These are phyloP conservation scores for Hypoxylon sp. DNA, from an alignment of 2,329 filamentous ascomycete species.

Conservation along the genomic window DNA sequence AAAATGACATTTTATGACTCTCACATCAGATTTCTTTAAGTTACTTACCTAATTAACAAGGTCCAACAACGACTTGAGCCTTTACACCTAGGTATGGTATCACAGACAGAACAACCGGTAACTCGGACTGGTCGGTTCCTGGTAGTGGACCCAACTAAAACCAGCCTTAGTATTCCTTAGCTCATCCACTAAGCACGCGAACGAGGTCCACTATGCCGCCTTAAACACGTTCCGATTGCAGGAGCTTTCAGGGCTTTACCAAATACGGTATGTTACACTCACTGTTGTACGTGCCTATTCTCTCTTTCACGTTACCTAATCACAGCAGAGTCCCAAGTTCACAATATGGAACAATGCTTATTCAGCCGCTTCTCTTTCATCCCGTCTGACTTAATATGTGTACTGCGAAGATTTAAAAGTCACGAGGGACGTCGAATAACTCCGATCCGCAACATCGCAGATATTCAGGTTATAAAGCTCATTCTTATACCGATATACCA, in stretches of 20 bases:
- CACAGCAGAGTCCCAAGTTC: too few relatives aligned
- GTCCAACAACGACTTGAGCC: conserved; percentile 12
- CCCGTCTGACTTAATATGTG: not conserved
- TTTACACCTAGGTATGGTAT: not conserved
- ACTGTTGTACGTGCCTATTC: not conserved
- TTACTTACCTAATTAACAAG: not conserved
- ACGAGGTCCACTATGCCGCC: conserved; percentile 32
- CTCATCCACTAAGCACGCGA: conserved; percentile 33
- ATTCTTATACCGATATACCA: conserved; percentile 21
- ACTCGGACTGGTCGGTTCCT: conserved; percentile 31
- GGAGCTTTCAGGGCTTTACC: not conserved
- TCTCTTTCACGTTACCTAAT: not conserved
- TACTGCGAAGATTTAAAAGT: not conserved
- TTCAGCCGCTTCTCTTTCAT: not conserved
- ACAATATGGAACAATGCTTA: too few relatives aligned
- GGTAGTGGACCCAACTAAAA: conserved; percentile 19
- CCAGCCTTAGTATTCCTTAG: conserved; percentile 14
- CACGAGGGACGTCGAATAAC: not conserved
- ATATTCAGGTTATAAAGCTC: conserved; percentile 6
- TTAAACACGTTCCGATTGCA: conserved; percentile 36
- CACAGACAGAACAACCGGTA: conserved; percentile 22
- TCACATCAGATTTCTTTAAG: not conserved
- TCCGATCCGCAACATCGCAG: not conserved
- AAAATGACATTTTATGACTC: not conserved
- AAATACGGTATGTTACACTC: conserved; percentile 26